phyloP scores from a whole-genome alignment of 2,329 filamentous ascomycete genomes.

The Aureobasidium musti region DNA sequence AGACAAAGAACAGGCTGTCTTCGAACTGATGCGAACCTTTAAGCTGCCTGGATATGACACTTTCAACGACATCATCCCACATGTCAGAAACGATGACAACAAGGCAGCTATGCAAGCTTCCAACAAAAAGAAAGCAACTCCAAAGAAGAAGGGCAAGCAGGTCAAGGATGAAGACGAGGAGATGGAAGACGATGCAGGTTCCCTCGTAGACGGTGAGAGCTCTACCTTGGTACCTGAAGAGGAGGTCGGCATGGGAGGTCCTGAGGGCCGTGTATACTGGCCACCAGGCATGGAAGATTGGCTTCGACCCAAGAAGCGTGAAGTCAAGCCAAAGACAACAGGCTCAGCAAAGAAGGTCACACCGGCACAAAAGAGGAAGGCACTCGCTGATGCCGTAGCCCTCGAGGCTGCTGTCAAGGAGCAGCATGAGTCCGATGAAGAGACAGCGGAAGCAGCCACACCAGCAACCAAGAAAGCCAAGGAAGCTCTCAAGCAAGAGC shows the following conservation, averaged over 20 bases:
- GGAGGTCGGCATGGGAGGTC: conserved; percentile 84
- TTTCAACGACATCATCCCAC: conserved; percentile 75
- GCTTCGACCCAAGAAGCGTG: conserved; percentile 76
- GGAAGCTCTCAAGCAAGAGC: conserved; percentile 36
- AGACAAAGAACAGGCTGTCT: conserved; percentile 95
- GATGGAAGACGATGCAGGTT: conserved; percentile 39
- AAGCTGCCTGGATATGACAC: conserved; percentile 76
- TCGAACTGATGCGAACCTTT: conserved; percentile 87
- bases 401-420: conserved; percentile 33
- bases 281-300: conserved; percentile 87
- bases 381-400: conserved; percentile 33
- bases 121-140: conserved; percentile 45
- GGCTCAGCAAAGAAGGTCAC: conserved; percentile 38
- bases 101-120: conserved; percentile 47
- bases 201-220: conserved; percentile 47
- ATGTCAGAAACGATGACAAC: conserved; percentile 75
- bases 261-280: conserved; percentile 83
- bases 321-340: conserved; percentile 59
- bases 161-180: conserved; percentile 44
- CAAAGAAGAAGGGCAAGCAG: conserved; percentile 49
- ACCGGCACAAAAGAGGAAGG: conserved; percentile 33
- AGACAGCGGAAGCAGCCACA: conserved; percentile 42
- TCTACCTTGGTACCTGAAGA: conserved; percentile 58
- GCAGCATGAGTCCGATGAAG: conserved; percentile 36
- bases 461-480: conserved; percentile 47